Evolutionary conservation across 208 protist genomes (phyloP).

Genomic region (Leishmania major): DNA sequence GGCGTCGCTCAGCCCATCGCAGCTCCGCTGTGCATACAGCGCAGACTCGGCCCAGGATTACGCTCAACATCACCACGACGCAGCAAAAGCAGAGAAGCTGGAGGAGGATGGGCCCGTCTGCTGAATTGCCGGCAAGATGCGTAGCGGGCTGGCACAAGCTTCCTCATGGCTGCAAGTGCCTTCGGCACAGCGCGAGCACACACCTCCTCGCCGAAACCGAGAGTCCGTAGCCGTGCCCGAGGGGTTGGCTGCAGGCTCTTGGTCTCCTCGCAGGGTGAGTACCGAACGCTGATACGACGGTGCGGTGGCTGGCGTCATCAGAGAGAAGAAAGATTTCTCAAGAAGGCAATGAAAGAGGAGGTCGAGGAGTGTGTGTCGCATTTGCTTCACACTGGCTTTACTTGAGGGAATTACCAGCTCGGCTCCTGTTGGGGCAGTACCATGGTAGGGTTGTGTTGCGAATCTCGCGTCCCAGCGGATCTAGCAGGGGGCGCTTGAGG

Average conservation of each 20-base stretch:
- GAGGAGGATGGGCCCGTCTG: background rate
- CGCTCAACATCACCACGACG: background rate
- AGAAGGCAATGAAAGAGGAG: background rate
- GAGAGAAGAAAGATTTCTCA: too few species aligned
- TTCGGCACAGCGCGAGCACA: background rate
- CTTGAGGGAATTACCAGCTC: background rate
- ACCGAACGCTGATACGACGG: background rate
- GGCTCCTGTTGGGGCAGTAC: background rate
- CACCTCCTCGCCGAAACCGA: background rate
- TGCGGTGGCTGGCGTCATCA: background rate
- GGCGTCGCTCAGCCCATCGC: background rate
- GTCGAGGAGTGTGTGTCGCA: background rate
- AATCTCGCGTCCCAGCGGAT: background rate
- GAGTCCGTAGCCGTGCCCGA: background rate
- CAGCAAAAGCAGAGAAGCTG: background rate
- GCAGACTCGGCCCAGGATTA: background rate
- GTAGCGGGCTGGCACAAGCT: background rate
- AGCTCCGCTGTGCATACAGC: background rate
- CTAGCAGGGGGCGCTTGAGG: background rate
- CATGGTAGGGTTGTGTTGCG: slow-evolving; percentile 9
- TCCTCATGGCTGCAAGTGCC: background rate
- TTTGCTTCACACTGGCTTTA: background rate
- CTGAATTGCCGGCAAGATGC: background rate
- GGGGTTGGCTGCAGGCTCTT: background rate
- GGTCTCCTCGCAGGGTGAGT: background rate